Conservation (phyloP, 148 eudicot genomes). For the Persicaria tinctoria region DNA sequence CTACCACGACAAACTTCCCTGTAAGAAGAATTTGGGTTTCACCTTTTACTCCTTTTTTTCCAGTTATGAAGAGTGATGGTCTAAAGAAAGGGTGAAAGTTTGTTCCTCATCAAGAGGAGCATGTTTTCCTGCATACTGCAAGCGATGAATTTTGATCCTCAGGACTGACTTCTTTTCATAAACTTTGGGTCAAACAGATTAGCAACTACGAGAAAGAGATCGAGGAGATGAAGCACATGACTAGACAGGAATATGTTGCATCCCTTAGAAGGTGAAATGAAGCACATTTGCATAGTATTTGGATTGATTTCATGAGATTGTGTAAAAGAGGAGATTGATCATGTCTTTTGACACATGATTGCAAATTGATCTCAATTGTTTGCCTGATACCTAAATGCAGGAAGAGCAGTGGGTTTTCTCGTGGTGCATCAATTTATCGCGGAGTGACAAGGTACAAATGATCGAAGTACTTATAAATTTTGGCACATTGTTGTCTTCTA, state of each 20-base stretch:
- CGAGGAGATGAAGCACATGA: slow-evolving; percentile 93
- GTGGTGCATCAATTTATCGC: slow-evolving; percentile 90
- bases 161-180: background rate
- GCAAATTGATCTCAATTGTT: background rate
- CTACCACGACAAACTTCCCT: slow-evolving; percentile 95
- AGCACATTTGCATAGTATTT: background rate
- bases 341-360: no score
- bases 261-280: slow-evolving; percentile 66
- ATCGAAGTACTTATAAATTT: no score
- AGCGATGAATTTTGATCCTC: background rate
- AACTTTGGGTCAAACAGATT: slow-evolving; percentile 29
- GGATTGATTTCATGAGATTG: background rate
- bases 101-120: slow-evolving; percentile 1
- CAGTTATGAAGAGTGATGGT: no score
- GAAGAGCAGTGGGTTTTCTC: slow-evolving; percentile 92
- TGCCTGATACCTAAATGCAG: slow-evolving; percentile 24
- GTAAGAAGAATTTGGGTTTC: slow-evolving; percentile 29
- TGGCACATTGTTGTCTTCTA: no score
- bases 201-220: slow-evolving; percentile 82
- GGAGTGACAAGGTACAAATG: slow-evolving; percentile 84
- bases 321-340: no score
- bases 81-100: no score
- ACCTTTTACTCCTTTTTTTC: background rate
- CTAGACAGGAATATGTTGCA: slow-evolving; percentile 89
- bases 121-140: background rate